Evolutionary conservation across 371 early-diverging fungal genomes (phyloP), one percentile per base, ranked within the genome.

Genomic region (Actinomortierella ambigua): DNA sequence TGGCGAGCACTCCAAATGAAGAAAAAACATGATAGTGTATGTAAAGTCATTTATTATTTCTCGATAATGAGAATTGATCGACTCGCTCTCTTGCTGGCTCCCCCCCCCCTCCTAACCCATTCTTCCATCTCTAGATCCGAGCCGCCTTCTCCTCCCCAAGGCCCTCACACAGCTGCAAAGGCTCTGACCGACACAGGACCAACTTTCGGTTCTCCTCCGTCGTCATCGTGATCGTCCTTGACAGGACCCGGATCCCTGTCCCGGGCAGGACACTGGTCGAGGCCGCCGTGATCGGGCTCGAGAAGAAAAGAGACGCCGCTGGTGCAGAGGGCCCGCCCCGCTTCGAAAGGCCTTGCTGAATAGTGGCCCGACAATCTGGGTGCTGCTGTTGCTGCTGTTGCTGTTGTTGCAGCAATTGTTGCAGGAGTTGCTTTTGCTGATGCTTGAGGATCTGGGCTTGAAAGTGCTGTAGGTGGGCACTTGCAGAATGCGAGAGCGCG

Each of bases 71-170:
- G n/a, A n/a, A n/a, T n/a, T n/a, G n/a, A n/a, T n/a, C n/a, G n/a
- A n/a, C n/a, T n/a, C n/a, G n/a, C n/a, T n/a, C n/a, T n/a, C n/a
- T n/a, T n/a, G n/a, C n/a, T n/a, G n/a, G n/a, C n/a, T n/a, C n/a
- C n/a, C n/a, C n/a, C n/a, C n/a, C n/a, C n/a, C n/a, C n/a, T n/a
- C n/a, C n/a, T n/a, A n/a, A n/a, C n/a, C n/a, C n/a, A n/a, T n/a
- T n/a, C n/a, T n/a, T n/a, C n/a, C n/a, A n/a, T n/a, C n/a, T n/a
- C 34, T 49, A 73, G 57, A 73, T 73, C 9, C 73, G 56, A 0
- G 73, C 73, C 2, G 67, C 73, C 61, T 63, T 73, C 24, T 73
- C 73, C 41, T 73, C 67, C 2, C 73, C 73, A 6, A 73, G 60
- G 3, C 67, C 73, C 15, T 67, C 73, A 48, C 53, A 48, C 42